These are phyloP conservation scores for Colletotrichum musicola DNA, from an alignment of 2,329 filamentous ascomycete genomes.

Conservation along the genomic window DNA sequence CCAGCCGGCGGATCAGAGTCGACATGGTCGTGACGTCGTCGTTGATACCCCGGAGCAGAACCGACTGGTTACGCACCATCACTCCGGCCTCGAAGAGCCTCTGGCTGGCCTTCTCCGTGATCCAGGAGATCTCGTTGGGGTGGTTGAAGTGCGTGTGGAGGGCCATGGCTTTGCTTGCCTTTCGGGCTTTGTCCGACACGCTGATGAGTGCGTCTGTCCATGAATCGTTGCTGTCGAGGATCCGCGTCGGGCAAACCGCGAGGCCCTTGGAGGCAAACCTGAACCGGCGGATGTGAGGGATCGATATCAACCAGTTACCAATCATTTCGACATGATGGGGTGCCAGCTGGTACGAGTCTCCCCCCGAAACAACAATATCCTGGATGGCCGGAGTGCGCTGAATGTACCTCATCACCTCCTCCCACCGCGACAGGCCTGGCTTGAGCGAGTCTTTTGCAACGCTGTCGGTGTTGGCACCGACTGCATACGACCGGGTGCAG, in stretches of 20 bases:
- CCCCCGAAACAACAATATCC: conserved; percentile 74
- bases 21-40: conserved; percentile 66
- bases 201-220: conserved; percentile 67
- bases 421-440: conserved; percentile 60
- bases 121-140: conserved; percentile 72
- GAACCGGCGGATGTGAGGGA: conserved; percentile 70
- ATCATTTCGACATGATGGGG: conserved; percentile 66
- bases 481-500: conserved; percentile 71
- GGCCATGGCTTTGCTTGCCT: conserved; percentile 69
- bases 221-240: conserved; percentile 63
- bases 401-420: conserved; percentile 70
- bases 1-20: conserved; percentile 64
- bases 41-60: conserved; percentile 71
- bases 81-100: conserved; percentile 64
- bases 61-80: conserved; percentile 68
- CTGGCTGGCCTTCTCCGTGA: conserved; percentile 63
- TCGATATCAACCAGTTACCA: conserved; percentile 66
- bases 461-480: conserved; percentile 66
- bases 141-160: conserved; percentile 77
- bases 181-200: conserved; percentile 62
- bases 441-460: conserved; percentile 60
- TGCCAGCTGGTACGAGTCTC: conserved; percentile 70
- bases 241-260: conserved; percentile 68
- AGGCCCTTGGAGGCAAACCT: conserved; percentile 74
- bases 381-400: conserved; percentile 60